A percentile compares a stretch with the other conserved stretches of the same genome.
Conservation (phyloP, 768 basidiomycete species). For the Clathrus columnatus region DNA sequence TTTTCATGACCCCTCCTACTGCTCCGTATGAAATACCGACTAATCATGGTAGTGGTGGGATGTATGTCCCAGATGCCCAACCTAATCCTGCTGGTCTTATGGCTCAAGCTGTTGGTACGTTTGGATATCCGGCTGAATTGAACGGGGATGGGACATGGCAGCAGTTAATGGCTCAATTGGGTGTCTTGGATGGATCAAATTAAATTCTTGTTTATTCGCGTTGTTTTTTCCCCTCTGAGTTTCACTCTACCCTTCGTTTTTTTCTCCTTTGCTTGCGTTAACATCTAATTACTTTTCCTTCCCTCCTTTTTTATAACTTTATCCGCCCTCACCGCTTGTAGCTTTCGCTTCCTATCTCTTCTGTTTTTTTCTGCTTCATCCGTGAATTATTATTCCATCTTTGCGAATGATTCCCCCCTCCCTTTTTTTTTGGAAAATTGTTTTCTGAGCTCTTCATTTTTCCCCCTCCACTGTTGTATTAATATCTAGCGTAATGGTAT, state of each 20-base stretch:
- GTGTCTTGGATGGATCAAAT: conserved; percentile 7
- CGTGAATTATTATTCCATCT: too few relatives aligned
- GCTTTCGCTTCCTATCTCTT: too few relatives aligned
- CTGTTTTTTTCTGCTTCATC: too few relatives aligned
- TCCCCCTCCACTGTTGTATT: too few relatives aligned
- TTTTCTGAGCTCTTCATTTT: too few relatives aligned
- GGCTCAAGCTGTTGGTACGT: conserved; percentile 5
- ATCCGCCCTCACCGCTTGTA: too few relatives aligned
- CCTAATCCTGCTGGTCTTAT: conserved; percentile 1
- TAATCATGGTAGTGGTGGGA: neutral
- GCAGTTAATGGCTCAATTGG: conserved; percentile 8
- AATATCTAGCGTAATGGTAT: too few relatives aligned
- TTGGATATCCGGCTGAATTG: conserved; percentile 3
- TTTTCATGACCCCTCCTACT: neutral
- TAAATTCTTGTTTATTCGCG: too few relatives aligned
- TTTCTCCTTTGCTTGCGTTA: neutral
- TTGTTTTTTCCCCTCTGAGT: neutral
- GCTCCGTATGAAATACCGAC: neutral
- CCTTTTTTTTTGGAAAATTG: too few relatives aligned
- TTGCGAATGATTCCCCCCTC: too few relatives aligned
- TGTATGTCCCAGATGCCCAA: neutral
- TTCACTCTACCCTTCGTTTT: neutral
- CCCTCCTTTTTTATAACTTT: neutral
- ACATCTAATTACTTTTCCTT: neutral
- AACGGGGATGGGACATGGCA: conserved; percentile 10